These are phyloP conservation scores for Podaxis sp. DNA, from an alignment of 768 basidiomycete species.

Conservation along the genomic window DNA sequence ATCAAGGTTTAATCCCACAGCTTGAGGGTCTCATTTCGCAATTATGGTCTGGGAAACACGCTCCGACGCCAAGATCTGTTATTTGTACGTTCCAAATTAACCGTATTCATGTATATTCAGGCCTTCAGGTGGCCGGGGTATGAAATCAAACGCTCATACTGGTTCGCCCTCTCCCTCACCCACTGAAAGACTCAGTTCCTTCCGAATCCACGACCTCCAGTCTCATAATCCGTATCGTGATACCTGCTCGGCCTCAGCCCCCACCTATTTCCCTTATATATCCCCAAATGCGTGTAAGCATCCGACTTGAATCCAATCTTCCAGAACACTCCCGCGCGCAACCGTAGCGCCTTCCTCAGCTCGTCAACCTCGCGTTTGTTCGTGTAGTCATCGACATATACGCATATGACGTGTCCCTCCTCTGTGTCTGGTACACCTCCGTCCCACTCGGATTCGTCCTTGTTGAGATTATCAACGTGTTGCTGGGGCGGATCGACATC, in stretches of 20 bases:
- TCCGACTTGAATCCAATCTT: slow-evolving; percentile 42
- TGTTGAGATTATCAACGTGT: not conserved
- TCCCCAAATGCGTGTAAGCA: slow-evolving; percentile 37
- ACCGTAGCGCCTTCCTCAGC: slow-evolving; percentile 33
- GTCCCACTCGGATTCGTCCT: not conserved
- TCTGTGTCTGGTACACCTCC: slow-evolving; percentile 14
- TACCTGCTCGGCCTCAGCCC: slow-evolving; percentile 34
- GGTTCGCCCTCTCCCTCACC: no score
- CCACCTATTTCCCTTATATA: slow-evolving; percentile 36
- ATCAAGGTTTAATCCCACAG: no score
- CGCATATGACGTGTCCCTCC: slow-evolving; percentile 36
- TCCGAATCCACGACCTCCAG: not conserved
- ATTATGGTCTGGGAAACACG: no score
- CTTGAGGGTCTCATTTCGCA: no score
- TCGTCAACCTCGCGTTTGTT: slow-evolving; percentile 27
- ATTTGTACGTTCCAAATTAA: no score
- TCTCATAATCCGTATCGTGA: slow-evolving; percentile 17
- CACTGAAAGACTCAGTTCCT: not conserved
- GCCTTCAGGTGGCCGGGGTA: no score
- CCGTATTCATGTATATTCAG: no score
- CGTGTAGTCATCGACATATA: slow-evolving; percentile 30
- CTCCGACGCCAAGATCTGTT: no score
- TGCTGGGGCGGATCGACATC: not conserved
- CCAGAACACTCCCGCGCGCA: slow-evolving; percentile 23
- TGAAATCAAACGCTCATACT: no score